Base-by-base conservation (phyloP, 2,329 filamentous ascomycete species). In the Stachybotrys chartarum region DNA sequence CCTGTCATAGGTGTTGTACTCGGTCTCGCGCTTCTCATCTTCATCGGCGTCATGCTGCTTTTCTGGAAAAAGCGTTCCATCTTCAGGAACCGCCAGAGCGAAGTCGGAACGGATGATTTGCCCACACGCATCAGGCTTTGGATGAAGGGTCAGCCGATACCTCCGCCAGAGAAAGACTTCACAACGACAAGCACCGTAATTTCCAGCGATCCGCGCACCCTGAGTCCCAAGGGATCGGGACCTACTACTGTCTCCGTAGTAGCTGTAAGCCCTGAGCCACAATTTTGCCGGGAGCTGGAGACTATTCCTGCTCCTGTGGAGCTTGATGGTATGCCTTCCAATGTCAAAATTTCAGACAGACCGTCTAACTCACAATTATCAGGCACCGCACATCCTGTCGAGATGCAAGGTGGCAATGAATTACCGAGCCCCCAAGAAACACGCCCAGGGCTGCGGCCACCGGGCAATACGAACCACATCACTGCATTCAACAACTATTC, bases 1-100 rank as follows among this genome's bases (percentile, higher is more conserved):
- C 83, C 85, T 0, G 79, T 88, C 2, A 69, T 87, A 0, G 83
- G 83, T 16, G 82, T 85, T 5, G 77, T 86, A 5, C 73, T 85
- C 2, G 83, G 82, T 3, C 60, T 87, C 46, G 76, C 85, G 49
- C 70, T 83, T 51, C 52, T 86, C 46, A 79, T 78, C 1, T 75
- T 77, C 17, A 57, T 80, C 6, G 69, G 78, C 30, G 73, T 85
- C 14, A 71, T 73, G 6, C 72, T 81, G 47, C 71, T 83, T 18
- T 70, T 86, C 18, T 82, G 77, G 68, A 75, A 79, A 7, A 76
- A 78, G 2, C 74, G 78, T 55, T 73, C 69, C 61, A 61, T 74
- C n/a, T 65, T 78, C 52, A 68, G 67, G 54, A 68, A 66, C 54
- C 66, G 60, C 46, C 66, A 68, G 48, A 67, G 70, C 57, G 72